Evolutionary conservation across 1,284 basidiomycete genomes (phyloP).

Genomic region (Butyriboletus appendiculatus): DNA sequence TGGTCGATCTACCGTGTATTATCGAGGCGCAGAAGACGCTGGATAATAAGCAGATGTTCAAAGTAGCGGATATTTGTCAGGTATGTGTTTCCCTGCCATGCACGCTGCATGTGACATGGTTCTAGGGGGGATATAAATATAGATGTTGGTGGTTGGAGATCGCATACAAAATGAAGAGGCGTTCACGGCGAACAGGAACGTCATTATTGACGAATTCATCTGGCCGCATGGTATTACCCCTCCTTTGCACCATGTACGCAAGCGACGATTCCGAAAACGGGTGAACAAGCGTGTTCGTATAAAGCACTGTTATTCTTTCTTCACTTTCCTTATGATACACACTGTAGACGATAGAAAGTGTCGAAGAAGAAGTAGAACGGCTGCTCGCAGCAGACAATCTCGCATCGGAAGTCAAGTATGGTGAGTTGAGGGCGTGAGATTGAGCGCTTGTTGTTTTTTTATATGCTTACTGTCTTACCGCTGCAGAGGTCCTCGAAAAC

Average conservation of each 20-base stretch:
- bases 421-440: slow-evolving; percentile 39
- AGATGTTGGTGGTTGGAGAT: slow-evolving; percentile 89
- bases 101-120: slow-evolving; percentile 4
- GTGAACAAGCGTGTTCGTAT: slow-evolving; percentile 74
- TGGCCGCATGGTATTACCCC: slow-evolving; percentile 98
- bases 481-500: slow-evolving; percentile 74
- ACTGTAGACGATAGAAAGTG: slow-evolving; percentile 87
- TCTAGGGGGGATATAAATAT: slow-evolving; percentile 10
- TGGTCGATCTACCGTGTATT: slow-evolving; percentile 95
- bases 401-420: slow-evolving; percentile 79
- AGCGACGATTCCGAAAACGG: slow-evolving; percentile 91
- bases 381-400: slow-evolving; percentile 85
- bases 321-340: slow-evolving; percentile 5
- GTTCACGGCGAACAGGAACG: slow-evolving; percentile 57
- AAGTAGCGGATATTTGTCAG: slow-evolving; percentile 98
- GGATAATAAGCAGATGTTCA: slow-evolving; percentile 97
- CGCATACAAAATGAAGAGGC: slow-evolving; percentile 73
- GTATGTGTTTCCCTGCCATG: slow-evolving; percentile 41
- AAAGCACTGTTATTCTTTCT: background rate
- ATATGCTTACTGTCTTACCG: background rate
- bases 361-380: slow-evolving; percentile 95
- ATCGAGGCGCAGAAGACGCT: slow-evolving; percentile 96
- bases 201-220: slow-evolving; percentile 95
- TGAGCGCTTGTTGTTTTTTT: background rate
- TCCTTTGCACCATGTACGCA: slow-evolving; percentile 88